Percentiles rank a stretch among this genome's conserved stretches.
Conservation (phyloP, 768 basidiomycete species). For the Amanita inopinata region DNA sequence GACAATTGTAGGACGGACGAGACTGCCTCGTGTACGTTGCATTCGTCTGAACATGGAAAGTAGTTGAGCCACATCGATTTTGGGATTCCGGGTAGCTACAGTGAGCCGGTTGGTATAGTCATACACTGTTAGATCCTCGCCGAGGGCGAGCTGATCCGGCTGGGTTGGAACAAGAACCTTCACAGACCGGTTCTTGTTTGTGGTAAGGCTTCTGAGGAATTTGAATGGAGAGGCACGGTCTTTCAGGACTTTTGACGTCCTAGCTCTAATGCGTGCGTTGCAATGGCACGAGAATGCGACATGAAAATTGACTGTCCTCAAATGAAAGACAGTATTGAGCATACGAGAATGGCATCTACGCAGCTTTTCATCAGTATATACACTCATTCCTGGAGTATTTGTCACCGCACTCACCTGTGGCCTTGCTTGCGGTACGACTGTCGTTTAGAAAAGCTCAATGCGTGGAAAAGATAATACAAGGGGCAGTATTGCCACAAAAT, state of each 20-base stretch:
- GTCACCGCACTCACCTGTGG: neutral
- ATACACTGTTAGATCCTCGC: constrained; percentile 29
- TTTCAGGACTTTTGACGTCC: constrained; percentile 24
- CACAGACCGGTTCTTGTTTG: neutral
- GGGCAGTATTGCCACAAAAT: constrained; percentile 1
- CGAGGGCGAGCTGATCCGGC: neutral
- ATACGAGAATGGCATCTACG: constrained; percentile 17
- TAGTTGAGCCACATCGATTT: constrained; percentile 22
- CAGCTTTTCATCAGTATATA: neutral
- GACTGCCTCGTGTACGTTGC: constrained; percentile 10
- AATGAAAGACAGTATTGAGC: constrained; percentile 13
- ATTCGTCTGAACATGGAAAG: constrained; percentile 24
- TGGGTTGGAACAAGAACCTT: too few species aligned
- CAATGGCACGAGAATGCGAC: constrained; percentile 10
- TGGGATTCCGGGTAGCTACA: constrained; percentile 32
- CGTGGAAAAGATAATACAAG: neutral
- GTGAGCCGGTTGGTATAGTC: constrained; percentile 38
- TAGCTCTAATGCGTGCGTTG: constrained; percentile 14
- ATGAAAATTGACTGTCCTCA: constrained; percentile 10
- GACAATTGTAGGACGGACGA: constrained; percentile 30
- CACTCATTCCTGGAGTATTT: neutral
- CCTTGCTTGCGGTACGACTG: neutral
- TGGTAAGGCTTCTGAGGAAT: constrained; percentile 31
- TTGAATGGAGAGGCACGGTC: constrained; percentile 35
- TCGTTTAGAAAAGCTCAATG: too few species aligned